phyloP scores from a whole-genome alignment of 208 protist species.

The Herpetomonas muscarum region DNA sequence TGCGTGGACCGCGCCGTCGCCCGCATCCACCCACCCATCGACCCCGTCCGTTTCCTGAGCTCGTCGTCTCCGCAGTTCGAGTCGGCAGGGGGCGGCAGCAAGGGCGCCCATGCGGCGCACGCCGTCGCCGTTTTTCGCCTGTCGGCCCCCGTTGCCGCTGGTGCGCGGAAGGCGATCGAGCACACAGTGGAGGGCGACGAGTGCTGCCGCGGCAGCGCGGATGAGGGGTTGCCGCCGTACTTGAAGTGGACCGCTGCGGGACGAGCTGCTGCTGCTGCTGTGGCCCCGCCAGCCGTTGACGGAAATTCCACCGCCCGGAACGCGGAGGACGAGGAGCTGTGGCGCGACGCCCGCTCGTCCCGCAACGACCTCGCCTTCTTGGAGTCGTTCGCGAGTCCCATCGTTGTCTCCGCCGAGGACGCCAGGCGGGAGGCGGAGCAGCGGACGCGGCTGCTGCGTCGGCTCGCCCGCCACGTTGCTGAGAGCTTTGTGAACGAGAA shows the following conservation, averaged over 20 bases:
- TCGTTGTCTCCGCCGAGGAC: neutral
- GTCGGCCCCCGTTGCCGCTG: neutral
- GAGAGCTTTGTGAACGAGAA: slow-evolving; percentile 74
- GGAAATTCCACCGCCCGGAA: neutral
- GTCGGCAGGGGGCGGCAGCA: neutral
- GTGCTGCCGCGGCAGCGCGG: too few relatives aligned
- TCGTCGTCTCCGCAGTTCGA: slow-evolving; percentile 18
- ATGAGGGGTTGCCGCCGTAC: too few relatives aligned
- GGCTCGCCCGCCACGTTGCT: slow-evolving; percentile 50
- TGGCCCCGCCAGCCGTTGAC: neutral
- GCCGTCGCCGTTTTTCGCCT: neutral
- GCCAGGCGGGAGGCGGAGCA: slow-evolving; percentile 4
- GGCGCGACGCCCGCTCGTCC: slow-evolving; percentile 22
- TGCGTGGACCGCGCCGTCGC: slow-evolving; percentile 71
- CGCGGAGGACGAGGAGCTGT: slow-evolving; percentile 21
- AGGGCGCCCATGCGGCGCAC: slow-evolving; percentile 4
- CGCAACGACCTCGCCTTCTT: neutral
- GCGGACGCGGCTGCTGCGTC: slow-evolving; percentile 33
- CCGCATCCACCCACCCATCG: slow-evolving; percentile 67
- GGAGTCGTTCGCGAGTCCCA: neutral
- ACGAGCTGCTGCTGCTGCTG: neutral
- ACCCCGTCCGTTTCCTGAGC: slow-evolving; percentile 50
- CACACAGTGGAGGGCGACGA: slow-evolving; percentile 24
- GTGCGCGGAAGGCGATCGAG: slow-evolving; percentile 1
- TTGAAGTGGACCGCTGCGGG: neutral